Evolutionary conservation across 768 basidiomycete genomes (phyloP).

Genomic region (Agaricus subrufescens): DNA sequence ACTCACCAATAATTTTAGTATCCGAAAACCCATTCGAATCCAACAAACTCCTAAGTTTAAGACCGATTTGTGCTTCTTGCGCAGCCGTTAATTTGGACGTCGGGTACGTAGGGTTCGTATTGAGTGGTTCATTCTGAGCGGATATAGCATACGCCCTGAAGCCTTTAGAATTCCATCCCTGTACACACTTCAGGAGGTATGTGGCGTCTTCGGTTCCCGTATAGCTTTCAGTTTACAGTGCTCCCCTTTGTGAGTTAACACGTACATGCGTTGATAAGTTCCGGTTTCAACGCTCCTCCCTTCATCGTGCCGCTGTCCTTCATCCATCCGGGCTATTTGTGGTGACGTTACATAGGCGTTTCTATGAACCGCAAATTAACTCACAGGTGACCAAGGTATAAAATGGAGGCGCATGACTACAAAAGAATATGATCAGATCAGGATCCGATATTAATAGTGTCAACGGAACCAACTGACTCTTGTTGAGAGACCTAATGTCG

Average conservation of each 20-base stretch:
- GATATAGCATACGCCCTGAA: slow-evolving; percentile 56
- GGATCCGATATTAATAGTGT: not conserved
- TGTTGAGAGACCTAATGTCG: slow-evolving; percentile 59
- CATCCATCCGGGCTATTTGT: slow-evolving; percentile 70
- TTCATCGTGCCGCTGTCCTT: slow-evolving; percentile 58
- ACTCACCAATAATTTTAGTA: slow-evolving; percentile 54
- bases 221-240: not conserved
- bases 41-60: slow-evolving; percentile 47
- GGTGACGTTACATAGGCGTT: not conserved
- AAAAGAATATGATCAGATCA: not conserved
- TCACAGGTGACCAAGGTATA: slow-evolving; percentile 68
- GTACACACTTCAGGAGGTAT: slow-evolving; percentile 62
- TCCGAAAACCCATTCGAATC: slow-evolving; percentile 51
- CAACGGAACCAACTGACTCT: slow-evolving; percentile 18
- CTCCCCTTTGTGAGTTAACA: not conserved
- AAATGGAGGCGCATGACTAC: slow-evolving; percentile 48
- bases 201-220: slow-evolving; percentile 44
- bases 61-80: slow-evolving; percentile 53
- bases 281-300: slow-evolving; percentile 53
- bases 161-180: slow-evolving; percentile 56
- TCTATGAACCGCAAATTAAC: slow-evolving; percentile 12
- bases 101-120: slow-evolving; percentile 59
- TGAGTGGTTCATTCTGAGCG: slow-evolving; percentile 49
- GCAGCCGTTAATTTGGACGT: slow-evolving; percentile 44
- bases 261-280: slow-evolving; percentile 39